Evolutionary conservation across 2,329 filamentous ascomycete genomes (phyloP).

Genomic region (Pseudocercospora crystallina): DNA sequence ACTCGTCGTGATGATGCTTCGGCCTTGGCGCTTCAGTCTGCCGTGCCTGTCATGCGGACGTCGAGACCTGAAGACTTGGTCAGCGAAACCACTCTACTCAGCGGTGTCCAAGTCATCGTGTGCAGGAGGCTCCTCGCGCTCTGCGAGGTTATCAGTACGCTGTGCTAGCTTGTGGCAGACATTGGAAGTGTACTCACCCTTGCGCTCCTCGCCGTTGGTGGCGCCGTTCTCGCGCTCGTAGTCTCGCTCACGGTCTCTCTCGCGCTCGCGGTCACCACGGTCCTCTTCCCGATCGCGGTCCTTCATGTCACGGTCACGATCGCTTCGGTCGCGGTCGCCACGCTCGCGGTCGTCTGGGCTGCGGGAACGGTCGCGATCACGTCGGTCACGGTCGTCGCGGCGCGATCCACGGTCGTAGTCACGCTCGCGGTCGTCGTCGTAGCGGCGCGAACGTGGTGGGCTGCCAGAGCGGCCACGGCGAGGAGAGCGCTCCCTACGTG

Average conservation of each 20-base stretch:
- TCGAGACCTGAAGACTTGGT: conserved; percentile 14
- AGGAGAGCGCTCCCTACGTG: conserved; percentile 66
- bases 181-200: conserved; percentile 59
- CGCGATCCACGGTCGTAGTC: conserved; percentile 72
- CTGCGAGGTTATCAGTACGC: conserved; percentile 35
- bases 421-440: conserved; percentile 77
- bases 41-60: conserved; percentile 7
- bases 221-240: conserved; percentile 32
- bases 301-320: conserved; percentile 62
- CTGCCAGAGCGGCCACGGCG: conserved; percentile 63
- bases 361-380: conserved; percentile 70
- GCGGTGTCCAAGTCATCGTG: conserved; percentile 96
- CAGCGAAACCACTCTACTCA: conserved; percentile 55
- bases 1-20: too few relatives aligned
- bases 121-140: conserved; percentile 60
- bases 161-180: not conserved
- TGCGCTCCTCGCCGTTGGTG: conserved; percentile 79
- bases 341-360: conserved; percentile 41
- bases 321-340: conserved; percentile 56
- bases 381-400: conserved; percentile 69
- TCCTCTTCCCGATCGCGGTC: conserved; percentile 53
- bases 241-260: conserved; percentile 58
- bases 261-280: conserved; percentile 51
- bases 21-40: too few relatives aligned
- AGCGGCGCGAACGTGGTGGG: conserved; percentile 58